Base-by-base conservation (phyloP, 495 filamentous ascomycete species). In the Lophiotrema nucula region DNA sequence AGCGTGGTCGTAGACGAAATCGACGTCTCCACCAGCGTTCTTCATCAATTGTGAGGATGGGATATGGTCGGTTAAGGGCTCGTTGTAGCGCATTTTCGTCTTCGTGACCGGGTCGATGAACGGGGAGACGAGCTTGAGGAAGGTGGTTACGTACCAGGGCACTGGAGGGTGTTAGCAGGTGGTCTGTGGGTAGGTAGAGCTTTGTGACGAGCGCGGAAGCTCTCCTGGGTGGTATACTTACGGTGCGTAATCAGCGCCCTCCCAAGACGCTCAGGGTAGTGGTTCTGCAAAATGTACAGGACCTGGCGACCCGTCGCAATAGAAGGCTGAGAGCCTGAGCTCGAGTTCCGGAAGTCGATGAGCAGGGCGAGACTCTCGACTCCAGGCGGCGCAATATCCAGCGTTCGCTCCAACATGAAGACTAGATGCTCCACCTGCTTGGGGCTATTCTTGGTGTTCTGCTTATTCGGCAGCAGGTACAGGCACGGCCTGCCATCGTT, bases 1-100 rank as follows among this genome's bases (percentile, higher is more conserved):
- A 0, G 78, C 67, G 72, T 98, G 95, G 56, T 95, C 84, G 69
- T 98, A 98, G 67, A 86, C 83, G 65, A 97, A 98, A 31, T 90
- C 74, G 27, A 84, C 74, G 47, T 83, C 75, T 23, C 85, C 85
- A 58, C 82, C 84, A 60, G 81, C 80, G 48, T 81, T 75, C 57
- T 80, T 82, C 83, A 90, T 84, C 35, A 98, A 80, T 52, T 96
- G 90, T 62, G 81, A 74, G 5, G 83, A 67, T 4, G 90, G 91
- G 11, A 97, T 87, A 64, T 88, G 85, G 43, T 86, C 73, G 56
- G 77, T 74, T 73, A 93, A 79, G 64, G 95, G 87, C 65, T 95
- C 88, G 73, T 96, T 95, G 78, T 96, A 97, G 68, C 88, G 90
- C 67, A 98, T 81, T 77, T 98, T 98, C 60, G 93, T 82, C 15